Evolutionary conservation across 2,329 filamentous ascomycete species (phyloP), one percentile per base, ranked within the genome.

Genomic region (Colletotrichum horii): DNA sequence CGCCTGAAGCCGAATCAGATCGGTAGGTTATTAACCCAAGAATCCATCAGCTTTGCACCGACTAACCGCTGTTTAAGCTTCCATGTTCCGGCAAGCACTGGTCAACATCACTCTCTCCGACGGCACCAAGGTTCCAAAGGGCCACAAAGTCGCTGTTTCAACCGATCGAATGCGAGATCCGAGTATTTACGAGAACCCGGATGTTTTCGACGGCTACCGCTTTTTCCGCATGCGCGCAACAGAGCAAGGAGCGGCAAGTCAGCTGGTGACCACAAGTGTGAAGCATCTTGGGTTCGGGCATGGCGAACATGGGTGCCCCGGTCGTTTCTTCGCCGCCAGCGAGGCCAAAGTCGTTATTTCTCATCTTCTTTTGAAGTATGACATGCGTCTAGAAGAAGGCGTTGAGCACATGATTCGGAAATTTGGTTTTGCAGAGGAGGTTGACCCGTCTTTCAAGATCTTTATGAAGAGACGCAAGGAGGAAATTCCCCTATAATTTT

Each of bases 221-320:
- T 80, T 77, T 34, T 38, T 76, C 9, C 62, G 60, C 16, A 62
- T 74, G 69, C 76, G 77, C 7, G 14, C 22, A 5, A 26, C 30
- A 6, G 28, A 38, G n/a, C 26, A 43, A 30, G 38, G 15, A 52
- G 58, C 28, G 4, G 26, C 36, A 8, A 64, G 78, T 30, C 80
- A 83, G 68, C 82, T 81, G n/a, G 81, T 82, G 8, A 80, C 78
- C 5, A 81, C 80, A 3, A 79, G 74, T 3, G 66, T 78, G 5
- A 78, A 83, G 6, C 77, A 77, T n/a, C 38, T 83, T 11, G 78
- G 72, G n/a, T 86, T 85, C 61, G 84, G 85, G 4, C 79, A 84
- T 65, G 84, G 84, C 8, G 76, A 77, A 16, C 82, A 84, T 70
- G 82, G 83, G 3, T 86, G 84, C 69, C 84, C 84, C 1, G 84